These are phyloP conservation scores for Ogataea saltuana DNA, from an alignment of 805 yeast species.

Conservation along the genomic window DNA sequence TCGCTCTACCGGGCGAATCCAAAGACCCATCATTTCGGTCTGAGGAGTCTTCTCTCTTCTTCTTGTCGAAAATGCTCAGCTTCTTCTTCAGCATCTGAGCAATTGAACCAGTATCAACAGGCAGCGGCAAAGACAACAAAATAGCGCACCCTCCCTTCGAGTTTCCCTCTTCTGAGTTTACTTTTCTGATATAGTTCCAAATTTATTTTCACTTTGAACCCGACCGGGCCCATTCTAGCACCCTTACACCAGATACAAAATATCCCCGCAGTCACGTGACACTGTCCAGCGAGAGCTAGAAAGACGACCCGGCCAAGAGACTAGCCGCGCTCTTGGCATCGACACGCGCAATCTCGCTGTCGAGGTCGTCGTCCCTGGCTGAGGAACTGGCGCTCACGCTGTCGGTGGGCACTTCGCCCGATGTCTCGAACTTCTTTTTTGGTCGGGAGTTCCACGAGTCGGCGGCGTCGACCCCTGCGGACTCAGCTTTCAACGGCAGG, in stretches of 20 bases:
- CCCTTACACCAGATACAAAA: slow-evolving; percentile 9
- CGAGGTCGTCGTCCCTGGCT: slow-evolving; percentile 19
- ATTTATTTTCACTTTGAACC: too few relatives aligned
- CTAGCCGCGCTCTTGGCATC: slow-evolving; percentile 87
- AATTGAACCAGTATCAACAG: not conserved
- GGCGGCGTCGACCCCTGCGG: slow-evolving; percentile 12
- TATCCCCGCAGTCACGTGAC: too few relatives aligned
- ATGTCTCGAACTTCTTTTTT: slow-evolving; percentile 27
- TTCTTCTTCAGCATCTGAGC: slow-evolving; percentile 24
- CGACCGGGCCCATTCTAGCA: too few relatives aligned
- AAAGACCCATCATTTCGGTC: not conserved
- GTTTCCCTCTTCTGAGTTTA: too few relatives aligned
- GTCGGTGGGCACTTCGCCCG: slow-evolving; percentile 11
- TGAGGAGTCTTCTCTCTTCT: slow-evolving; percentile 8
- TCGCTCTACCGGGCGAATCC: not conserved
- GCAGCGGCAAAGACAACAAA: not conserved
- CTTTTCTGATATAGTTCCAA: too few relatives aligned
- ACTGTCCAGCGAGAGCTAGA: too few relatives aligned
- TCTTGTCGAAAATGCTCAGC: slow-evolving; percentile 17
- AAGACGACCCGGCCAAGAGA: slow-evolving; percentile 74
- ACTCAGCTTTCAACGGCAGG: slow-evolving; percentile 38
- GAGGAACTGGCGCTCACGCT: slow-evolving; percentile 13
- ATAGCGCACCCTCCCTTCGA: too few relatives aligned
- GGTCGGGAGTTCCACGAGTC: slow-evolving; percentile 40
- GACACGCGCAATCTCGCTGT: slow-evolving; percentile 43